These are phyloP conservation scores for Mixia osmundae DNA, from an alignment of 1,284 basidiomycete species.

Conservation along the genomic window DNA sequence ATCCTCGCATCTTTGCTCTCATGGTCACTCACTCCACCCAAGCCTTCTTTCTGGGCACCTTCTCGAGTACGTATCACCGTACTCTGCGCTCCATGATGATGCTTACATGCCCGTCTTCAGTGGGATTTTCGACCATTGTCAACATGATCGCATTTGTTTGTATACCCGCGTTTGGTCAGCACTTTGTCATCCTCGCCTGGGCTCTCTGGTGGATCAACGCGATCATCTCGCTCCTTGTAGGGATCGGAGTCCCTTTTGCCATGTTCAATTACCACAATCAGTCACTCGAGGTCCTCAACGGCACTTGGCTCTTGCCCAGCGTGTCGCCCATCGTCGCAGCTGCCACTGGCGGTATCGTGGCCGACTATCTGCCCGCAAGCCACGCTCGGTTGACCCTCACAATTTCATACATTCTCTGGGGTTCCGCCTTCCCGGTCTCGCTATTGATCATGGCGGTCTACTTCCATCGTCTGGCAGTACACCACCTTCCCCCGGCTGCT, in stretches of 20 bases:
- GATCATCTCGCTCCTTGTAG: slow-evolving; percentile 33
- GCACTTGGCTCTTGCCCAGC: slow-evolving; percentile 46
- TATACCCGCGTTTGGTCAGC: slow-evolving; percentile 26
- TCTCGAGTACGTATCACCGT: slow-evolving; percentile 26
- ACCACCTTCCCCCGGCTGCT: slow-evolving; percentile 25
- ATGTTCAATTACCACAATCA: slow-evolving; percentile 43
- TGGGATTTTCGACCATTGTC: slow-evolving; percentile 44
- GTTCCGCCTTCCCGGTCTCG: slow-evolving; percentile 27
- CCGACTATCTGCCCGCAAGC: slow-evolving; percentile 27
- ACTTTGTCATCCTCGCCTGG: slow-evolving; percentile 39
- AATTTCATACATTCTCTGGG: slow-evolving; percentile 26
- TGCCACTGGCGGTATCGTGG: slow-evolving; percentile 38
- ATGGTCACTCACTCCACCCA: slow-evolving; percentile 38
- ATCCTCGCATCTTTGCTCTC: slow-evolving; percentile 33
- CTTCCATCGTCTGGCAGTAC: slow-evolving; percentile 26
- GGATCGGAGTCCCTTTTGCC: slow-evolving; percentile 38
- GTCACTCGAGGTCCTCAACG: slow-evolving; percentile 32
- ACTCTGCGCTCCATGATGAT: background rate
- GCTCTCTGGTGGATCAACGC: slow-evolving; percentile 49
- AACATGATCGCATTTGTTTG: slow-evolving; percentile 28
- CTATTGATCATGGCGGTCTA: slow-evolving; percentile 36
- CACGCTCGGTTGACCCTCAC: slow-evolving; percentile 33
- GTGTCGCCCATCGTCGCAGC: slow-evolving; percentile 44
- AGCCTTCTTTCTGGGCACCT: slow-evolving; percentile 41
- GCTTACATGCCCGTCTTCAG: background rate